Base-by-base conservation (phyloP, 352 stramenopile genomes). In the Pelagophyceae sp. region DNA sequence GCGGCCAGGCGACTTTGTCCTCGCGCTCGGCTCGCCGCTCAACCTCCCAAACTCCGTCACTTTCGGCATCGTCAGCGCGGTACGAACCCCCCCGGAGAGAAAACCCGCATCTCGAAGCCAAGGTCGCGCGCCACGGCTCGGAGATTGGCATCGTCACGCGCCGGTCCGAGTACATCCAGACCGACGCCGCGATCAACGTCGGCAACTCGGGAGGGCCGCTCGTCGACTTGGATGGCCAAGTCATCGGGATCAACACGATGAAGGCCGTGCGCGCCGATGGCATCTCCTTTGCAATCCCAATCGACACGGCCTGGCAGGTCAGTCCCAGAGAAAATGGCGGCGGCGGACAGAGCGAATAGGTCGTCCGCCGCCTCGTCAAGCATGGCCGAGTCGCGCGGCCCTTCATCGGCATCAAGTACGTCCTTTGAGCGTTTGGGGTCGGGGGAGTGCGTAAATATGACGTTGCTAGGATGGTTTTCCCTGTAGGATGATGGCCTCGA, bases 221-320 rank as follows among this genome's bases (percentile, higher is more conserved):
- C 38, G 89, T 97, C 64, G 95, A 96, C 78, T 77, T 97, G 51
- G 90, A 96, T 76, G 92, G 92, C 33, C 84, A 96, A 54, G 91
- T 97, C 37, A 94, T 97, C 65, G 92, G 92, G 45, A 97, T 97
- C 81, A 97, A 97, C 83, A 94, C 90, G 11, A 94, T 97, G 87
- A 96, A 96, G 80, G 88, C 96, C n/a, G 86, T 90, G 76, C 87
- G 88, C 27, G 90, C 86, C 72, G 90, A 87, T 35, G 92, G 92
- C 19, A 95, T 97, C 64, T 92, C 89, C 38, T 97, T 97, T 69
- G 92, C 92, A 31, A 97, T 97, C 50, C 92, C 92, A 35, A 94
- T 95, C 23, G 92, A 97, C 81, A 95, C 85, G 40, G 92, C 91
- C 11, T 83, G 71, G 77, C 86, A 95, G 77, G n/a, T n/a, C n/a